phyloP scores from a whole-genome alignment of 2,329 filamentous ascomycete species.

The Clonostachys solani region DNA sequence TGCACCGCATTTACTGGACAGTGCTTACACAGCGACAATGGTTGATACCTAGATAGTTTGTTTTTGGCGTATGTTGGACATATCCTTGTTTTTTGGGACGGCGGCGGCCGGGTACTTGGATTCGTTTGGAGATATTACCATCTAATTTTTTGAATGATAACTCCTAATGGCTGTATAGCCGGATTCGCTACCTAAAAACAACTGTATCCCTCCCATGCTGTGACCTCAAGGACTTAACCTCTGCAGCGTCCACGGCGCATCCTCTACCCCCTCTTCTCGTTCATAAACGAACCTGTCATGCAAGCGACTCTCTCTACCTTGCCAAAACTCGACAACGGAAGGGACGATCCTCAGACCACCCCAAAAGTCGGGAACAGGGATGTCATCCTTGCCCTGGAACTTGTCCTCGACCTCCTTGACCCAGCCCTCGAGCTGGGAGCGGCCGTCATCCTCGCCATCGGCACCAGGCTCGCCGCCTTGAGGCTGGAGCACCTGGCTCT shows the following conservation, averaged over 20 bases:
- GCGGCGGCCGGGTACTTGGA: no score
- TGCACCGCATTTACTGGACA: no score
- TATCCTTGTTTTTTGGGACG: no score
- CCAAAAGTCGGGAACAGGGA: conserved; percentile 93
- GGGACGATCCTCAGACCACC: conserved; percentile 84
- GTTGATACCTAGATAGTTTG: no score
- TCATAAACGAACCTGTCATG: conserved; percentile 93
- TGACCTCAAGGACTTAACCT: conserved; percentile 63
- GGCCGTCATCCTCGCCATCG: conserved; percentile 50
- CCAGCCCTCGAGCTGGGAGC: conserved; percentile 70
- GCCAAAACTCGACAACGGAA: conserved; percentile 91
- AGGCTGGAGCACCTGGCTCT: conserved; percentile 70
- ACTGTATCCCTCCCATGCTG: no score
- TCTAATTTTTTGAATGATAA: no score
- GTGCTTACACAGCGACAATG: no score
- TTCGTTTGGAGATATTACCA: no score
- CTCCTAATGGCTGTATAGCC: no score
- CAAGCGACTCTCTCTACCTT: conserved; percentile 82
- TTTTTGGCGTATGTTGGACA: no score
- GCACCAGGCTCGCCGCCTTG: conserved; percentile 20
- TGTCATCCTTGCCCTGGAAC: conserved; percentile 72
- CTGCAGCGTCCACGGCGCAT: conserved; percentile 57
- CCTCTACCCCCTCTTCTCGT: conserved; percentile 41
- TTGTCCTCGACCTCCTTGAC: conserved; percentile 72
- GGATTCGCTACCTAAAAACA: no score